Base-by-base conservation (phyloP, 2,329 filamentous ascomycete species). In the Cercospora sp. region DNA sequence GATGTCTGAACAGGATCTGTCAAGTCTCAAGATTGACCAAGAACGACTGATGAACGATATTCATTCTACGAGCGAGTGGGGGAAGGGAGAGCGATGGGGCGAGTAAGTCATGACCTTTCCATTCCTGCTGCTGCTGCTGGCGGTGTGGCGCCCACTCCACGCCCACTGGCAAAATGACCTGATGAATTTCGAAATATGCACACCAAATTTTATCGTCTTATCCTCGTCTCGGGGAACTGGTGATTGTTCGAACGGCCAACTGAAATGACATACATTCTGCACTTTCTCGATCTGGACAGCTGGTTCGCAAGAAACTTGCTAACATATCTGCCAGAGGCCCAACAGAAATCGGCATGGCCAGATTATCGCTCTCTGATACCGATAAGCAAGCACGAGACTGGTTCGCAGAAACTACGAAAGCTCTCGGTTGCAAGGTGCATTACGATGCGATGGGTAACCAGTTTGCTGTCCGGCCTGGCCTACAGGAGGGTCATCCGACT, bases 381-480 rank as follows among this genome's bases (percentile, higher is more conserved):
- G 92, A 94, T 77, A 91, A 89, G 75, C 79, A 86, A 73, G 91
- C 86, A 12, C 87, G 92, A 45, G 87, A 91, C 77, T 95, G 91
- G 91, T 93, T 95, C 71, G 84, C 89, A 0, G 78, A 88, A 18
- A 89, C 87, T 0, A 88, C 87, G 1, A 80, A 86, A 73, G 81
- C 80, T 0, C 80, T 93, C 0, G 90, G 89, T 9, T 94, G 91
- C 77, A 83, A 84, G 3, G 83, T 91, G 7, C 89, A 85, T 0
- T 79, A 92, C 1, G 92, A 95, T 76, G 82, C 87, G 28, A 93
- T 94, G 87, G 91, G 91, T 21, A 95, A 94, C 72, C 91, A 90
- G 69, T 95, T 94, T 76, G 90, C 91, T 0, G 83, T 92, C 3
- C 85, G 89, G 2, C 86, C 88, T 3, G 91, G 91, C 1, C 80